Evolutionary conservation across 2,329 filamentous ascomycete genomes (phyloP).

Genomic region (Epichloe brachyelytri): DNA sequence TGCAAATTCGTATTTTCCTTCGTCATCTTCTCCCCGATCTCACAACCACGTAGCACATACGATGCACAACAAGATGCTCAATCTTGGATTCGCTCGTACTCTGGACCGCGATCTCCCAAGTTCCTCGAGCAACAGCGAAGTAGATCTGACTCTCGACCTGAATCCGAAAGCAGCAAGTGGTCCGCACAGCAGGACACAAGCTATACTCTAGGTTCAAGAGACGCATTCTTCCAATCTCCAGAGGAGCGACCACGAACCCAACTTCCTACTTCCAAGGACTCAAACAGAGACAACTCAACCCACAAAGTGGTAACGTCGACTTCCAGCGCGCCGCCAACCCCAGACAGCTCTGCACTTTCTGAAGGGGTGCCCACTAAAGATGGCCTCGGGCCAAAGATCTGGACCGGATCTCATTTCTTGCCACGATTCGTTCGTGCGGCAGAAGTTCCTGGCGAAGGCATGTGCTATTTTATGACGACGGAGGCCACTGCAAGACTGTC

Average conservation of each 20-base stretch:
- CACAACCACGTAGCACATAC: constrained; percentile 33
- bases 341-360: constrained; percentile 17
- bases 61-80: constrained; percentile 33
- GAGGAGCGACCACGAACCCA: constrained; percentile 24
- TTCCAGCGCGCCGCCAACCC: constrained; percentile 16
- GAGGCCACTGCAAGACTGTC: constrained; percentile 65
- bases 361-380: constrained; percentile 42
- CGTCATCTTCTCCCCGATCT: constrained; percentile 21
- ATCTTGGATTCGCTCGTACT: constrained; percentile 20
- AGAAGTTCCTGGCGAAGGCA: constrained; percentile 63
- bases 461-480: constrained; percentile 79
- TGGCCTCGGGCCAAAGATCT: constrained; percentile 53
- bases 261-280: constrained; percentile 24
- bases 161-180: constrained; percentile 26
- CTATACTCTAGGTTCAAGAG: constrained; percentile 32
- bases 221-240: constrained; percentile 21
- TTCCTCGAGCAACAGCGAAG: constrained; percentile 26
- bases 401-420: constrained; percentile 54
- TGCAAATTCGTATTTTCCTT: constrained; percentile 36
- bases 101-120: constrained; percentile 33
- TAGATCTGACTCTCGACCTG: constrained; percentile 22
- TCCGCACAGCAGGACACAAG: constrained; percentile 25
- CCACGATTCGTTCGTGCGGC: constrained; percentile 51
- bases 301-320: constrained; percentile 13
- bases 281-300: constrained; percentile 14